A percentile compares a stretch with the other conserved stretches of the same genome.
These are phyloP conservation scores for Pleurotus salmoneostramineus DNA, from an alignment of 768 basidiomycete species.

Conservation along the genomic window DNA sequence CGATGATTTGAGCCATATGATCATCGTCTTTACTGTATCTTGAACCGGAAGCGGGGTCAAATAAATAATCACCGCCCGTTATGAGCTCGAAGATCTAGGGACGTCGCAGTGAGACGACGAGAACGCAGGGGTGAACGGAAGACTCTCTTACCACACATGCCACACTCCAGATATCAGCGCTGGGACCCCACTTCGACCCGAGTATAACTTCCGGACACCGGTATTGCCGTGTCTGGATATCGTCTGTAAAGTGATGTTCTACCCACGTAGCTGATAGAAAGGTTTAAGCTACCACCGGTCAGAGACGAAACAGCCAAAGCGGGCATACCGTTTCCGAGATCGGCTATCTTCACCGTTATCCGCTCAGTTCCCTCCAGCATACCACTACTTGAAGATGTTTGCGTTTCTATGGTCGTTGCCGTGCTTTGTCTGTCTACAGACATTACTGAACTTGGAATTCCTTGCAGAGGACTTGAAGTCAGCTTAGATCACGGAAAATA, in stretches of 20 bases:
- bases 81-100: slow-evolving; percentile 88
- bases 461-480: neutral
- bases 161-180: slow-evolving; percentile 96
- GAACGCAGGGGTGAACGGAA: neutral
- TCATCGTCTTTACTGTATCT: slow-evolving; percentile 96
- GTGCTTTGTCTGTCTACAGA: slow-evolving; percentile 22
- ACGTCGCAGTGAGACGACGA: neutral
- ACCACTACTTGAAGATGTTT: slow-evolving; percentile 21
- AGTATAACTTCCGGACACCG: slow-evolving; percentile 97
- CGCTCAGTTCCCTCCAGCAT: slow-evolving; percentile 39
- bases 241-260: slow-evolving; percentile 97
- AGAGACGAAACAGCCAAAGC: slow-evolving; percentile 5
- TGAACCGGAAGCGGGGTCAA: slow-evolving; percentile 93
- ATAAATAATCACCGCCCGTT: slow-evolving; percentile 96
- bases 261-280: slow-evolving; percentile 67
- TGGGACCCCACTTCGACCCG: slow-evolving; percentile 93
- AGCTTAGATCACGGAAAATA: neutral
- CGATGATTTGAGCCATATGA: slow-evolving; percentile 97
- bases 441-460: slow-evolving; percentile 25
- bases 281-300: neutral
- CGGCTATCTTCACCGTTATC: slow-evolving; percentile 98
- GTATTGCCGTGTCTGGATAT: slow-evolving; percentile 97
- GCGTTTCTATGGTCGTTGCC: slow-evolving; percentile 15
- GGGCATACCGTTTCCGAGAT: slow-evolving; percentile 85
- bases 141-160: slow-evolving; percentile 76